phyloP scores from a whole-genome alignment of 1,284 basidiomycete species.

The Microbotryum lychnidis-dioicae region DNA sequence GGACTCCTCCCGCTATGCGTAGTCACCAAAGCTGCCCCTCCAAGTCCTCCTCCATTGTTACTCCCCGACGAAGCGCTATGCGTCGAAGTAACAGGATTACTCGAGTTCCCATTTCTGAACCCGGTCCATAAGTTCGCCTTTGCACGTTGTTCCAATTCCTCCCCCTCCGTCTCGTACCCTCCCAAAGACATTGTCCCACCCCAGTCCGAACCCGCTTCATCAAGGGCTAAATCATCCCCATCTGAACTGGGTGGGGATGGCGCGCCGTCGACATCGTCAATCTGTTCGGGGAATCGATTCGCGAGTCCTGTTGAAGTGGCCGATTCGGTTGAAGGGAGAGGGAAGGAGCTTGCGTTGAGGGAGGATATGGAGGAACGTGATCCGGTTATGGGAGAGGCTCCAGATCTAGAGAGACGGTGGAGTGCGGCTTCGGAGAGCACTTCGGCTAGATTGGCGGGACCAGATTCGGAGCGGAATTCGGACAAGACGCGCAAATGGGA shows the following conservation, averaged over 20 bases:
- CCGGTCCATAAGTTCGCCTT: constrained; percentile 24
- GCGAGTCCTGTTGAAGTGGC: background rate
- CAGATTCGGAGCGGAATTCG: constrained; percentile 14
- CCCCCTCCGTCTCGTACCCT: constrained; percentile 20
- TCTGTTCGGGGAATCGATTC: constrained; percentile 26
- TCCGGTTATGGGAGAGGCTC: constrained; percentile 14
- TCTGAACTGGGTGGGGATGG: background rate
- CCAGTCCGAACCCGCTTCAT: constrained; percentile 23
- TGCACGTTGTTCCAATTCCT: constrained; percentile 11
- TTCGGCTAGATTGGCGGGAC: constrained; percentile 20
- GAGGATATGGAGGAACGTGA: constrained; percentile 5
- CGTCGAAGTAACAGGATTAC: too few relatives aligned
- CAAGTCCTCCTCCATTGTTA: background rate
- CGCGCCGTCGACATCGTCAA: constrained; percentile 9
- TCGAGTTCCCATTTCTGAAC: constrained; percentile 11
- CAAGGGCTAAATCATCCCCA: background rate
- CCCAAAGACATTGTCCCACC: constrained; percentile 17
- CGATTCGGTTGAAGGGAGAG: background rate
- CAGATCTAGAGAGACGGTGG: constrained; percentile 20
- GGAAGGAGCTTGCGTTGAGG: background rate
- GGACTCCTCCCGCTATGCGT: constrained; percentile 15
- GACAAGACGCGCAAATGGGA: constrained; percentile 26
- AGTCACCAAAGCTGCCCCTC: background rate
- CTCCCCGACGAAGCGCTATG: background rate
- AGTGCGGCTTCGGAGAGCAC: constrained; percentile 27